Base-by-base conservation (phyloP, 2,329 filamentous ascomycete genomes). In the Chaetomium sp. region DNA sequence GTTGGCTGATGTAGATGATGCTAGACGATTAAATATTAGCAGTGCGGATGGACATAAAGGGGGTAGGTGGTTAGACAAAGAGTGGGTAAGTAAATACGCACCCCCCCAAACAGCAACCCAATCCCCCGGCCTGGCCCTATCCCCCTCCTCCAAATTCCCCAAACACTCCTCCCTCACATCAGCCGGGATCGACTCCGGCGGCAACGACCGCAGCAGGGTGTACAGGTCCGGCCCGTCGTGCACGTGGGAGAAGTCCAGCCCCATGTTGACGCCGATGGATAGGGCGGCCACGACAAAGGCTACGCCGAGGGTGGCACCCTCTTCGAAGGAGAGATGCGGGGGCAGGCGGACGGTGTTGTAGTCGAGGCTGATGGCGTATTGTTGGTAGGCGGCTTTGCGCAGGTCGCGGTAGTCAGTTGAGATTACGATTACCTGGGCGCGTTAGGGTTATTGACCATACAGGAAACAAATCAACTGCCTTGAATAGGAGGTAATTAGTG, bases 91-190 rank as follows among this genome's bases (percentile, higher is more conserved):
- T 10, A 6, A 9, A 2, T 8, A 27, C 73, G 65, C 62, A 75
- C 82, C 87, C 55, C 87, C 87, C 87, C 87, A 91, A 47, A 91
- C 81, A 1, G 81, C 82, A 41, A 91, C 70, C 80, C 85, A 90
- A 57, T 91, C 87, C 0, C 84, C 86, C 0, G 70, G 62, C 43
- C 73, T 72, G 1, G 83, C 79, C 7, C 83, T 72, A 59, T 88
- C 84, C 0, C 67, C 63, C 1, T 71, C 64, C 0, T 66, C 60
- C 5, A 86, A 80, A 0, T 78, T 76, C 0, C 75, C 67, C n/a
- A 87, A 75, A 54, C 83, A 85, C 66, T 90, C 87, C 4, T 75
- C 66, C 2, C 76, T 70, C 6, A 89, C 79, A 64, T 91, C 87
- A 3, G 70, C 61, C 0, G 87, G 80, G 2, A 90, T 71, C 0